A percentile compares a stretch with the other conserved stretches of the same genome.
Conservation (phyloP, 2,329 filamentous ascomycete species). For the Moelleriella libera region DNA sequence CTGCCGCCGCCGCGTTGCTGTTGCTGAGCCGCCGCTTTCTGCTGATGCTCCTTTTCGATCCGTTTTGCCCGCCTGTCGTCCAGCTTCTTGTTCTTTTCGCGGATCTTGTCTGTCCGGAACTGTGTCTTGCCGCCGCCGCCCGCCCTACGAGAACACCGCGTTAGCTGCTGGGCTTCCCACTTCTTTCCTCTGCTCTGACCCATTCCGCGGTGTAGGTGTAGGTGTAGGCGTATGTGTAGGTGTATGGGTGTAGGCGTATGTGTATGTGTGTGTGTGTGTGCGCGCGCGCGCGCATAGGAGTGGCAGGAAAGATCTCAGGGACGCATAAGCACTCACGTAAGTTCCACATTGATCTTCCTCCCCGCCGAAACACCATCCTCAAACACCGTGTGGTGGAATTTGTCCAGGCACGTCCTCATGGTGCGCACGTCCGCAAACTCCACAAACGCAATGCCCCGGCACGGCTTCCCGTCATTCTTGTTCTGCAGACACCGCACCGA, state of each 20-base stretch:
- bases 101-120: slow-evolving; percentile 60
- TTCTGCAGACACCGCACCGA: slow-evolving; percentile 55
- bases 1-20: slow-evolving; percentile 2
- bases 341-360: slow-evolving; percentile 80
- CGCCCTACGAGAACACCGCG: slow-evolving; percentile 35
- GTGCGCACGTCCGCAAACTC: slow-evolving; percentile 78
- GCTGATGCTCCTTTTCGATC: slow-evolving; percentile 29
- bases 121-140: slow-evolving; percentile 74
- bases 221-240: background rate
- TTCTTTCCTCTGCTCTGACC: too few relatives aligned
- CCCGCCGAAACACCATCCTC: slow-evolving; percentile 36
- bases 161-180: too few relatives aligned
- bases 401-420: slow-evolving; percentile 85
- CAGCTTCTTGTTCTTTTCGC: slow-evolving; percentile 74
- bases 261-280: background rate
- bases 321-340: slow-evolving; percentile 48
- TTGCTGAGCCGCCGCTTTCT: slow-evolving; percentile 11
- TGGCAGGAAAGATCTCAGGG: too few relatives aligned
- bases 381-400: slow-evolving; percentile 79
- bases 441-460: slow-evolving; percentile 71
- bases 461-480: slow-evolving; percentile 43
- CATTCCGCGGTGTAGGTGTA: too few relatives aligned
- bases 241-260: background rate
- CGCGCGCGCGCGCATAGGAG: too few relatives aligned
- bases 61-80: slow-evolving; percentile 46